A percentile compares a stretch with the other conserved stretches of the same genome.
These are phyloP conservation scores for Lasiodiplodia theobromae DNA, from an alignment of 2,329 filamentous ascomycete species.

Conservation along the genomic window DNA sequence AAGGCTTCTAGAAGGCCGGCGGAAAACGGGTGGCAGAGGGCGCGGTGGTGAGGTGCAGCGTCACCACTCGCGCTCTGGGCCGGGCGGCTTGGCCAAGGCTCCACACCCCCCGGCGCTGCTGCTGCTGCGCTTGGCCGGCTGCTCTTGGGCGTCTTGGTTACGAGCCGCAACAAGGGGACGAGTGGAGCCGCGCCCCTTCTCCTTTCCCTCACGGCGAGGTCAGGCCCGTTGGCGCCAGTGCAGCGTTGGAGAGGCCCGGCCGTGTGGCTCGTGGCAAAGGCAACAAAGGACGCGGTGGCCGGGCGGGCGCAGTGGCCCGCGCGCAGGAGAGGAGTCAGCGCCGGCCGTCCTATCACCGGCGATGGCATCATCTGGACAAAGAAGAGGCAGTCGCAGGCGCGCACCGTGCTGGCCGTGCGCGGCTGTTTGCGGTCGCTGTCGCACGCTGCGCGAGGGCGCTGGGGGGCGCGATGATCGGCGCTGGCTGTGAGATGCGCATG, in stretches of 20 bases:
- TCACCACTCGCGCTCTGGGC: conserved; percentile 7
- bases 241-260: conserved; percentile 8
- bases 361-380: conserved; percentile 22
- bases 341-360: conserved; percentile 13
- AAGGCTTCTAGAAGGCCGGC: conserved; percentile 23
- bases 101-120: neutral
- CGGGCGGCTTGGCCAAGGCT: conserved; percentile 1
- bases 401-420: conserved; percentile 3
- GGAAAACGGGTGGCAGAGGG: conserved; percentile 9
- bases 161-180: conserved; percentile 19
- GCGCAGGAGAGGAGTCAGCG: conserved; percentile 19
- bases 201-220: conserved; percentile 11
- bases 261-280: conserved; percentile 25
- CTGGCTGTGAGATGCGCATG: conserved; percentile 20
- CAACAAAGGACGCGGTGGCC: conserved; percentile 14
- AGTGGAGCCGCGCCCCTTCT: conserved; percentile 26
- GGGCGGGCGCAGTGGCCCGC: conserved; percentile 1
- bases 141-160: conserved; percentile 16
- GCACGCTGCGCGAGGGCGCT: conserved; percentile 4
- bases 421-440: conserved; percentile 23
- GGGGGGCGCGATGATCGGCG: conserved; percentile 16
- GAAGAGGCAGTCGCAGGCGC: conserved; percentile 10
- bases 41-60: conserved; percentile 4
- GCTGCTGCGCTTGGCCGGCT: neutral
- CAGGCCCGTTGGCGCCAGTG: conserved; percentile 13